Evolutionary conservation across 1,139 yeast species (phyloP), one percentile per base, ranked within the genome.

Genomic region (Eremothecium sinecaudum): DNA sequence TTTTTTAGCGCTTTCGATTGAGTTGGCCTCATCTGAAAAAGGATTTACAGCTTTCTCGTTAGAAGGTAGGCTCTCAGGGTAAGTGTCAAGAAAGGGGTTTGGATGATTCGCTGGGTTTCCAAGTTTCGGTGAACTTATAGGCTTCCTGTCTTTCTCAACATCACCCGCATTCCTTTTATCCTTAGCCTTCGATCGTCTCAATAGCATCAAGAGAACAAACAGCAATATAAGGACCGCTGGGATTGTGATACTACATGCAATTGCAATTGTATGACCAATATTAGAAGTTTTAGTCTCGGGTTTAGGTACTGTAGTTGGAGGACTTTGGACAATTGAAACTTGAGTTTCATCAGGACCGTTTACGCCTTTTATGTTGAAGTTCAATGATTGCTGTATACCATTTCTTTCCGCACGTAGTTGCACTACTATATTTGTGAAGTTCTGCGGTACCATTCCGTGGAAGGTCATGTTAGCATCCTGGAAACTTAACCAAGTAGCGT

Each of bases 171-270:
- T 59, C 7, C 55, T 55, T 33, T 48, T 36, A n/a, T 47, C 40
- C 26, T 59, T 56, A 23, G 53, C 47, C 49, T 67, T 67, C 52
- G 67, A 68, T 38, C 68, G 68, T 42, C 68, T 59, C 55, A 82
- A 73, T 50, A 82, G 74, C 54, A 75, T 70, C 51, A 73, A 62
- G 20, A 80, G 47, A 8, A 84, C 35, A 1, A 79, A 37, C 0
- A 66, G 63, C 2, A 68, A 62, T 0, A 72, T 52, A 2, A 72
- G 51, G 16, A 66, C 67, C 0, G 72, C 57, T 1, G 94, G 94
- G 33, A 87, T 69, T 4, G 80, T 82, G n/a, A 81, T 90, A 35
- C 95, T 96, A 42, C 87, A 71, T 1, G 86, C 93, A 51, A 87
- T 80, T 0, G 94, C 94, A 15, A 83, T 63, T 4, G 71, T 68